Percentiles rank a stretch among this genome's conserved stretches.
Evolutionary conservation across 1,139 yeast species (phyloP).

Genomic region (Williopsis jadinii): DNA sequence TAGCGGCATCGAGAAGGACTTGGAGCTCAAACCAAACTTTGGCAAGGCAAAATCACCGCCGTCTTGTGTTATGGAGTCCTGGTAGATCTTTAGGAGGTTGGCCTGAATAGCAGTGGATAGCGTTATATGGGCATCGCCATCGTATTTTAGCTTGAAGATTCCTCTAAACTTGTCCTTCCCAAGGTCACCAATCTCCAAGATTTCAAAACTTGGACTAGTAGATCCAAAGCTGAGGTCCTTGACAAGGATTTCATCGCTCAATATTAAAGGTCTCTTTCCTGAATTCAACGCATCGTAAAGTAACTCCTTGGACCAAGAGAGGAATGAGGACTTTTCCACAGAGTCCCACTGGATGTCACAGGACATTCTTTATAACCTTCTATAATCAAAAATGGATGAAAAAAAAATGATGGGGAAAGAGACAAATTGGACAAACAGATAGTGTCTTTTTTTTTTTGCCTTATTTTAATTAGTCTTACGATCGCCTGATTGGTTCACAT

Average conservation of each 20-base stretch:
- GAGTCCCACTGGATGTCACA: slow-evolving; percentile 77
- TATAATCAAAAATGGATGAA: background rate
- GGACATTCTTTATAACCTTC: slow-evolving; percentile 47
- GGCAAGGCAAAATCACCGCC: slow-evolving; percentile 51
- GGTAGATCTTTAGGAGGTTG: slow-evolving; percentile 68
- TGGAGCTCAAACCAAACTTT: slow-evolving; percentile 56
- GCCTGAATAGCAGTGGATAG: slow-evolving; percentile 82
- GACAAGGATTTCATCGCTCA: slow-evolving; percentile 68
- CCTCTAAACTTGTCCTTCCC: slow-evolving; percentile 79
- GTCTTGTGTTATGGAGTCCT: slow-evolving; percentile 39
- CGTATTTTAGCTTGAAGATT: slow-evolving; percentile 72
- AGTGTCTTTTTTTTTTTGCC: no score
- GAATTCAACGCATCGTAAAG: slow-evolving; percentile 74
- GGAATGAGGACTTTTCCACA: slow-evolving; percentile 62
- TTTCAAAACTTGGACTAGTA: slow-evolving; percentile 72
- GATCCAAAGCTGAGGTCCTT: slow-evolving; percentile 74
- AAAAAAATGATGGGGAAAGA: no score
- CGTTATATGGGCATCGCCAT: slow-evolving; percentile 76
- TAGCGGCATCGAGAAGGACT: slow-evolving; percentile 71
- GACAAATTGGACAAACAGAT: no score
- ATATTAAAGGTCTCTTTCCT: slow-evolving; percentile 66
- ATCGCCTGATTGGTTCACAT: background rate
- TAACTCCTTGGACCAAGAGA: slow-evolving; percentile 59
- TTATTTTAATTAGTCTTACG: no score
- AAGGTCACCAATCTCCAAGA: slow-evolving; percentile 79